Evolutionary conservation across 2,329 filamentous ascomycete genomes (phyloP).

Genomic region (Daldinia eschscholtzii): DNA sequence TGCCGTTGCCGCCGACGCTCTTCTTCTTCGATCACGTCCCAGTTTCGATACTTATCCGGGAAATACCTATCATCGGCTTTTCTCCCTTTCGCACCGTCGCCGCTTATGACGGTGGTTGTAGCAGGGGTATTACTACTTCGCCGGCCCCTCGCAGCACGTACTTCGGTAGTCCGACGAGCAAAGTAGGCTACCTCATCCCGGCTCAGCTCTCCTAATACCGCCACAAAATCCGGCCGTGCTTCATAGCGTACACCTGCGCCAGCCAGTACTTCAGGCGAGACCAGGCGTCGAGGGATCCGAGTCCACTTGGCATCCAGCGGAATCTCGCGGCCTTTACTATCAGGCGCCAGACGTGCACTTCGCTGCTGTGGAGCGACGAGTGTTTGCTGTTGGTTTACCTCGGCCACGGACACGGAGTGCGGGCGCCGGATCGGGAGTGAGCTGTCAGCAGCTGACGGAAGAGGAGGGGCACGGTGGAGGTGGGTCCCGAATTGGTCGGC

Average conservation of each 20-base stretch:
- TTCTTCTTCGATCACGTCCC: conserved; percentile 47
- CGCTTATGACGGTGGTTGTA: conserved; percentile 1
- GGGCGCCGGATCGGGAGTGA: conserved; percentile 47
- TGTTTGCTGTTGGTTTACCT: conserved; percentile 40
- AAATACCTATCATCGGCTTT: conserved; percentile 48
- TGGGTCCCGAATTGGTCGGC: conserved; percentile 53
- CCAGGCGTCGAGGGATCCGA: conserved; percentile 65
- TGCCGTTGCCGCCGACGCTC: conserved; percentile 17
- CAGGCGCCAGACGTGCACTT: conserved; percentile 63
- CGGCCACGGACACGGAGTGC: conserved; percentile 49
- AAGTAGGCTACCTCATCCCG: conserved; percentile 65
- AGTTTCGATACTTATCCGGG: conserved; percentile 53
- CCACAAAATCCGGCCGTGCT: conserved; percentile 71
- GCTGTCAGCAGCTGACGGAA: conserved; percentile 53
- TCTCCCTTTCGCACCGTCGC: conserved; percentile 34
- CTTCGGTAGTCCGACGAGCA: conserved; percentile 63
- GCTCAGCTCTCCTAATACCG: conserved; percentile 67
- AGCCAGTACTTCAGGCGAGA: conserved; percentile 70
- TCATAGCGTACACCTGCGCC: conserved; percentile 70
- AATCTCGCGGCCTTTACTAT: conserved; percentile 69
- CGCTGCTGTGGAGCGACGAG: conserved; percentile 45
- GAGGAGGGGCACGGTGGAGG: conserved; percentile 57
- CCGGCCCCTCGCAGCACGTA: conserved; percentile 54
- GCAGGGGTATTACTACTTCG: conserved; percentile 41
- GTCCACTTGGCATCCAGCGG: conserved; percentile 71